phyloP scores from a whole-genome alignment of 805 yeast genomes.

The Metschnikowia reukaufii region DNA sequence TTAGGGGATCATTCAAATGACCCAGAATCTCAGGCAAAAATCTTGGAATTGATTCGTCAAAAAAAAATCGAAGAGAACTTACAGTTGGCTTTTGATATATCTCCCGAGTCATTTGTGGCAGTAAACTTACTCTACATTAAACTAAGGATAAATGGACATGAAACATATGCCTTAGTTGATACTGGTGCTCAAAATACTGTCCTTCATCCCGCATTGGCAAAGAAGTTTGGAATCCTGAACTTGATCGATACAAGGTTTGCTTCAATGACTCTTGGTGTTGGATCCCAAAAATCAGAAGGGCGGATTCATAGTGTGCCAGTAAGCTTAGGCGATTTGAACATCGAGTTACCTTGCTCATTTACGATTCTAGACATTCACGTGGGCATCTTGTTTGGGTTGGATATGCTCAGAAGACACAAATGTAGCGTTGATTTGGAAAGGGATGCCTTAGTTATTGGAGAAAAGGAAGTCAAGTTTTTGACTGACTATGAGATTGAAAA shows the following conservation, averaged over 20 bases:
- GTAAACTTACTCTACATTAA: constrained; percentile 84
- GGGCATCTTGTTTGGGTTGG: constrained; percentile 83
- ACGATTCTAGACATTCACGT: constrained; percentile 59
- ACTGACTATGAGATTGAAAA: constrained; percentile 66
- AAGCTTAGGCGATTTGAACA: constrained; percentile 57
- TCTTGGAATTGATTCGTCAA: constrained; percentile 62
- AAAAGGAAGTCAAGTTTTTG: constrained; percentile 68
- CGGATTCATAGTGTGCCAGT: constrained; percentile 87
- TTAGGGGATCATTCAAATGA: constrained; percentile 23
- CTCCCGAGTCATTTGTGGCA: constrained; percentile 85
- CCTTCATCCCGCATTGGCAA: constrained; percentile 75
- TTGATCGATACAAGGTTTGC: constrained; percentile 75
- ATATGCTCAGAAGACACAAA: constrained; percentile 85
- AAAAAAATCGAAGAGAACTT: constrained; percentile 78
- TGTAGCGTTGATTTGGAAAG: constrained; percentile 73
- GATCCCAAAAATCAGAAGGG: constrained; percentile 75
- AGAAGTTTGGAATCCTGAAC: constrained; percentile 63
- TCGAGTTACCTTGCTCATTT: constrained; percentile 43
- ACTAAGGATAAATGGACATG: constrained; percentile 73
- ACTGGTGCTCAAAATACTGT: constrained; percentile 94
- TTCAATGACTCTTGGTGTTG: constrained; percentile 91
- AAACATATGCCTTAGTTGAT: constrained; percentile 91
- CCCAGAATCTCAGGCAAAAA: constrained; percentile 64
- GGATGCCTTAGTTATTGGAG: constrained; percentile 69
- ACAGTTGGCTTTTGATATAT: constrained; percentile 75